A percentile compares a stretch with the other conserved stretches of the same genome.
Evolutionary conservation across 2,329 filamentous ascomycete genomes (phyloP).

Genomic region (Aspergillus pseudotamarii): DNA sequence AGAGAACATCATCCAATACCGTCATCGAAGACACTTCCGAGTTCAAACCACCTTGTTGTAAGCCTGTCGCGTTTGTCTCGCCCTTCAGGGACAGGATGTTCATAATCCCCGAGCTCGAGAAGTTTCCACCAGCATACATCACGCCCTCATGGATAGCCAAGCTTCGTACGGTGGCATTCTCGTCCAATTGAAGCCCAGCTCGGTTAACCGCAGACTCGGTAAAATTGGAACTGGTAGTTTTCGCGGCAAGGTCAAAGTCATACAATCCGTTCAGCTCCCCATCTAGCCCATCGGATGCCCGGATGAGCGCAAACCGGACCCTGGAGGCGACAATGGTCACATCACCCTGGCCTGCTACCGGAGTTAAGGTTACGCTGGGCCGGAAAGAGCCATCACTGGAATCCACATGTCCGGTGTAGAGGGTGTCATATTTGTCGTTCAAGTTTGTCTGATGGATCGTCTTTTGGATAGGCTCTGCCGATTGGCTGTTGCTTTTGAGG

Average conservation of each 20-base stretch:
- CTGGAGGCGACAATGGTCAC: constrained; percentile 87
- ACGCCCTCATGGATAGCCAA: constrained; percentile 66
- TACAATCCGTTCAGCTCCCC: constrained; percentile 87
- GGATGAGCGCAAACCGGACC: constrained; percentile 68
- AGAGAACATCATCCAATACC: constrained; percentile 67
- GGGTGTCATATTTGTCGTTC: constrained; percentile 93
- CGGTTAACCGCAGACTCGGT: constrained; percentile 73
- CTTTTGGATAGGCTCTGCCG: constrained; percentile 56
- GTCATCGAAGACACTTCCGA: constrained; percentile 74
- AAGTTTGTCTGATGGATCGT: constrained; percentile 88
- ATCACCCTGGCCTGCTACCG: constrained; percentile 61
- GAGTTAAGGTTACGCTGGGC: constrained; percentile 76
- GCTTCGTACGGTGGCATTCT: constrained; percentile 69
- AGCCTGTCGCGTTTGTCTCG: constrained; percentile 61
- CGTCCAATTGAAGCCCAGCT: constrained; percentile 70
- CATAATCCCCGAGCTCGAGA: constrained; percentile 66
- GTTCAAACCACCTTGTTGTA: constrained; percentile 76
- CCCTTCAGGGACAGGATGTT: constrained; percentile 75
- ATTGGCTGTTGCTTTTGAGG: constrained; percentile 57
- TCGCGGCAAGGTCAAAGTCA: constrained; percentile 73
- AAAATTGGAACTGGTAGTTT: constrained; percentile 64
- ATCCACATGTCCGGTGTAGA: constrained; percentile 85
- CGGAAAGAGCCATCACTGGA: constrained; percentile 72
- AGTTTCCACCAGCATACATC: constrained; percentile 82
- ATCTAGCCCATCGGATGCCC: constrained; percentile 66